Base-by-base conservation (phyloP, 805 yeast genomes). In the Saturnispora gosingensis region DNA sequence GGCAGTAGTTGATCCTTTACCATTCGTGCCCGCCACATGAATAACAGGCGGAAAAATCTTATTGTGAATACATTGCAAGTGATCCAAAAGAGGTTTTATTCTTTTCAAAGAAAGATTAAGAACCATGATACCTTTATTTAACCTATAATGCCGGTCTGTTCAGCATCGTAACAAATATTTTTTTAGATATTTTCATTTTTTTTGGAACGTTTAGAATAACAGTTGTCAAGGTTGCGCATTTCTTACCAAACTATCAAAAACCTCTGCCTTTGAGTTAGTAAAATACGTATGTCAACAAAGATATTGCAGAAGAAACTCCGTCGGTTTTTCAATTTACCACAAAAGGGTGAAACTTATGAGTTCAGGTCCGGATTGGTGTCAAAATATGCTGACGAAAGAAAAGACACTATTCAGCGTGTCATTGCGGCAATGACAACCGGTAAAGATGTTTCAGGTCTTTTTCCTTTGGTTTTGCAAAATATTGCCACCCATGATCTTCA, bases 401-500 rank as follows among this genome's bases (percentile, higher is more conserved):
- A 93, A 66, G 99, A 93, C 67, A 95, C 99, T 16, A 93, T 93
- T 59, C 96, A 91, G 69, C 78, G 96, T 54, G 96, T 95, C 20
- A 93, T 93, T 63, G 95, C 93, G 53, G 98, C 97, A 54, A 93
- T 93, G 99, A 93, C 99, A 0, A 80, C 89, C 30, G 98, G 98
- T 10, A 93, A 93, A 64, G 99, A 93, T 67, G 98, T 93, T 24
- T 86, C 96, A 18, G 81, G 95, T 2, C 73, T 93, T 51, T 93
- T 93, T 61, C 99, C 99, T 2, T 98, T 93, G 67, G 95, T 93
- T 27, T 73, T 93, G 66, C 95, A 93, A 71, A 93, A 93, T 69
- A 85, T 93, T 59, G 97, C 99, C 50, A 93, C 99, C 1, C 91
- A 86, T 62, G 99, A 93, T 67, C 72, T 93, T 55, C 97, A 93